These are phyloP conservation scores for Ascochyta pisi DNA, from an alignment of 2,329 filamentous ascomycete genomes.

Conservation along the genomic window DNA sequence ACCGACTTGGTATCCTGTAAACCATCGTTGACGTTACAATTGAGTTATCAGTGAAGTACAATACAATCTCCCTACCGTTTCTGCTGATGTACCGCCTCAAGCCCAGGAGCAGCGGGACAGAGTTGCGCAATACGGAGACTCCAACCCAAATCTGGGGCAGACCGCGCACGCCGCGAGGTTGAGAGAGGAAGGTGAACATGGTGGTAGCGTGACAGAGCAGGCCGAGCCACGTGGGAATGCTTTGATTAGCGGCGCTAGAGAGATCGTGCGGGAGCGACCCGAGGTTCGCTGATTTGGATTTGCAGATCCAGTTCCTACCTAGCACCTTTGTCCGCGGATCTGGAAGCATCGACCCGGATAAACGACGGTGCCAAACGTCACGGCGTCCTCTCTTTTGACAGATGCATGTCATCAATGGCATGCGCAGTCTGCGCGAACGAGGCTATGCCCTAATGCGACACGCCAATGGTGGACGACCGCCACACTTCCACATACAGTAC, in stretches of 20 bases:
- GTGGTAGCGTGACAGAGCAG: conserved; percentile 3
- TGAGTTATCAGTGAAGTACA: background rate
- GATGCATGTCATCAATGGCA: conserved; percentile 10
- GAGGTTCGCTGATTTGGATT: conserved; percentile 9
- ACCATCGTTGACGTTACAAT: background rate
- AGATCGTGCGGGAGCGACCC: conserved; percentile 15
- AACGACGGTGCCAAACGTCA: conserved; percentile 1
- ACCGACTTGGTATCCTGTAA: background rate
- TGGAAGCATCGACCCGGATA: conserved; percentile 2
- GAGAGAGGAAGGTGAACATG: conserved; percentile 4
- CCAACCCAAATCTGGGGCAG: conserved; percentile 5
- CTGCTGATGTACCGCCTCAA: background rate
- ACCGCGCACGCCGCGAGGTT: background rate
- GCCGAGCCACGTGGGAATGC: conserved; percentile 3
- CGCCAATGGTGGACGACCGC: background rate
- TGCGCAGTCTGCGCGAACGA: background rate
- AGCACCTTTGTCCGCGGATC: conserved; percentile 1
- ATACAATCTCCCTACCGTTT: too few species aligned
- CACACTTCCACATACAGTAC: background rate
- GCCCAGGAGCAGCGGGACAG: background rate
- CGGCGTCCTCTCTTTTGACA: conserved; percentile 2
- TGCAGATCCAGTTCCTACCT: conserved; percentile 14
- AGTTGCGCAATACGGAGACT: background rate
- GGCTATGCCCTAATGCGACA: background rate
- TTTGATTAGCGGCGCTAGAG: conserved; percentile 2